A percentile compares a stretch with the other conserved stretches of the same genome.
These are phyloP conservation scores for Penicillium sumatraense DNA, from an alignment of 2,329 filamentous ascomycete species.

Conservation along the genomic window DNA sequence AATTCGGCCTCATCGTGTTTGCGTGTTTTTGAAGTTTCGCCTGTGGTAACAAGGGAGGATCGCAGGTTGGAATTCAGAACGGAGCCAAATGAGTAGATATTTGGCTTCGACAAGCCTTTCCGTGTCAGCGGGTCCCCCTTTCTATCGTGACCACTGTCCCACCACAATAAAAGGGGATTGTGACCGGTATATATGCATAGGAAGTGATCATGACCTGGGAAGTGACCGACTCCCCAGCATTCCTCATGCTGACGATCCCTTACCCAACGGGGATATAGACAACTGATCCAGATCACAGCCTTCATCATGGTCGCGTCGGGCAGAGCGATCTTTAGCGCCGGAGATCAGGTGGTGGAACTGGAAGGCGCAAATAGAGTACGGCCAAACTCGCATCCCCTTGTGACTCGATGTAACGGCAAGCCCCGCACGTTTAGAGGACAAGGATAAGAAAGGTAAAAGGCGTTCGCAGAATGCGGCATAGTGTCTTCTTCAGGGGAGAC, in stretches of 20 bases:
- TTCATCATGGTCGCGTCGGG: conserved; percentile 8
- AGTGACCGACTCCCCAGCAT: conserved; percentile 17
- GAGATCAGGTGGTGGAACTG: neutral
- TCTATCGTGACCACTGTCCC: neutral
- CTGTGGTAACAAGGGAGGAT: neutral
- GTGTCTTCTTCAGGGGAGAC: neutral
- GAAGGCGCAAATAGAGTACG: conserved; percentile 3
- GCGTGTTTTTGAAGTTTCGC: neutral
- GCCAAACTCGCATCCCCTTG: conserved; percentile 3
- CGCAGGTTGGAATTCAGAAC: neutral
- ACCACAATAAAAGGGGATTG: neutral
- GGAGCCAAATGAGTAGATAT: neutral
- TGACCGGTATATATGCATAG: conserved; percentile 9
- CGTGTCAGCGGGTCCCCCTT: neutral
- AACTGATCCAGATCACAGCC: conserved; percentile 10
- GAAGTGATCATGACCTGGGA: conserved; percentile 11
- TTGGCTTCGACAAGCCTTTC: neutral
- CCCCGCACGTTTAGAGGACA: conserved; percentile 10
- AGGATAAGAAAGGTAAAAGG: neutral
- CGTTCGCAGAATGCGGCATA: neutral
- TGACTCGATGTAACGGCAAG: conserved; percentile 22
- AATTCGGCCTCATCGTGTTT: conserved; percentile 13
- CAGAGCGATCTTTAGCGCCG: conserved; percentile 9
- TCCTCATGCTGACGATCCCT: conserved; percentile 20
- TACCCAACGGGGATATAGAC: conserved; percentile 10